Base-by-base conservation (phyloP, 2,329 filamentous ascomycete species). In the Cladosporium sp. region DNA sequence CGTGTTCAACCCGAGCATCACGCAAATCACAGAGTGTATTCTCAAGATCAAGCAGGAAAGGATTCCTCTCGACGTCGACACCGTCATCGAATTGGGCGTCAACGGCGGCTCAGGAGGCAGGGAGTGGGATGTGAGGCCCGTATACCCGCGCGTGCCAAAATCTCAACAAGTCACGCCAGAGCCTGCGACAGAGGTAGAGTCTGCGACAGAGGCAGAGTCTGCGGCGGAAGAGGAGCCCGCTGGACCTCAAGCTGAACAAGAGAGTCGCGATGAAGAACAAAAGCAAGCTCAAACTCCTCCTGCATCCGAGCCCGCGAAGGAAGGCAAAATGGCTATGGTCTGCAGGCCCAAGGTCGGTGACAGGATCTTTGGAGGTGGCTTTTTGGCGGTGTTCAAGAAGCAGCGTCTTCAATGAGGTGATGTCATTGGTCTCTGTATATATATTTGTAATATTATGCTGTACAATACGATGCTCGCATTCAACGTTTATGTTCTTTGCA, bases 1-100 rank as follows among this genome's bases (percentile, higher is more conserved):
- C 12, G 75, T 89, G 1, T 93, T 90, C 70, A 83, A 82, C 56
- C 88, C 88, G 0, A 88, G 83, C 59, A 82, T 93, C 52, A 90
- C 87, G 8, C 88, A 92, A 66, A 85, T 92, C 50, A 82, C 78
- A 36, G 77, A 83, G 4, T 86, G 84, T 52, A 72, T 84, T 22
- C 69, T 77, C 40, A 65, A 72, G 34, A 77, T 83, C 27, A 77
- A 76, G 51, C 68, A 76, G 22, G 70, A 79, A 11, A 68, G 67
- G 2, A 70, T 88, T 47, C 80, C 80, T 1, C 73, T 84, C 40
- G 66, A 75, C 20, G 67, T 83, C 7, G 82, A 86, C 34, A 76
- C 73, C 39, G 79, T 83, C 0, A 61, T 86, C 13, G 84, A 87
- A 64, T 69, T 86, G 17, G 72, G 70, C 13, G 60, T 57, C 55